Percentiles rank a stretch among this genome's conserved stretches.
These are phyloP conservation scores for Tetraselmis striata DNA, from an alignment of 139 green algal genomes.

Conservation along the genomic window DNA sequence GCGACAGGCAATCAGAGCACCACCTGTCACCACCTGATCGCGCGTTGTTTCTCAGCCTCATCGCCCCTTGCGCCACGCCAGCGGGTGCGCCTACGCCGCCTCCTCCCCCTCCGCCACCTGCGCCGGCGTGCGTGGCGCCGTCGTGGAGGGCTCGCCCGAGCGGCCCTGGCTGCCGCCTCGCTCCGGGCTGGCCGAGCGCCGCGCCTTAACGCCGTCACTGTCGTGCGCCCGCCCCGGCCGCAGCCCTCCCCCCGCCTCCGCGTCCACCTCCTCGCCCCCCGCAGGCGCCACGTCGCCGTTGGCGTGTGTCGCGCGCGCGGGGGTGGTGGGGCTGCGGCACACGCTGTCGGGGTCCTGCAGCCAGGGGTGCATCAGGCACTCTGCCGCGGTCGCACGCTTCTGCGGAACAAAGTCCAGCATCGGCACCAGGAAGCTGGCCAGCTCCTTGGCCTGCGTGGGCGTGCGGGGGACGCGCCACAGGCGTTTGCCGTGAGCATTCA, in stretches of 20 bases:
- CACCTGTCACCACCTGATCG: no score
- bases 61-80: no score
- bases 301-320: background rate
- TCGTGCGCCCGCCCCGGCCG: no score
- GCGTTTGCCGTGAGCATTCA: no score
- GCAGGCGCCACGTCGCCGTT: background rate
- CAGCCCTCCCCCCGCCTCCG: background rate
- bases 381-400: conserved; percentile 68
- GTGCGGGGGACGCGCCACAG: no score
- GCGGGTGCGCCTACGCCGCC: no score
- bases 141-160: no score
- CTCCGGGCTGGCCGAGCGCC: background rate
- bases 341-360: conserved; percentile 31
- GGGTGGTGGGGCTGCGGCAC: background rate
- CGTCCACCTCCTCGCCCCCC: background rate
- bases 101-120: no score
- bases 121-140: no score
- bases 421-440: conserved; percentile 81
- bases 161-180: no score
- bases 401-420: conserved; percentile 86
- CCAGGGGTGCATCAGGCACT: conserved; percentile 90
- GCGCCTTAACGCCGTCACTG: background rate
- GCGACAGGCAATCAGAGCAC: no score
- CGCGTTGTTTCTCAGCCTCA: no score
- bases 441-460: conserved; percentile 47